Evolutionary conservation across 805 yeast species (phyloP), one percentile per base, ranked within the genome.

Genomic region (Kuraishia borneana): DNA sequence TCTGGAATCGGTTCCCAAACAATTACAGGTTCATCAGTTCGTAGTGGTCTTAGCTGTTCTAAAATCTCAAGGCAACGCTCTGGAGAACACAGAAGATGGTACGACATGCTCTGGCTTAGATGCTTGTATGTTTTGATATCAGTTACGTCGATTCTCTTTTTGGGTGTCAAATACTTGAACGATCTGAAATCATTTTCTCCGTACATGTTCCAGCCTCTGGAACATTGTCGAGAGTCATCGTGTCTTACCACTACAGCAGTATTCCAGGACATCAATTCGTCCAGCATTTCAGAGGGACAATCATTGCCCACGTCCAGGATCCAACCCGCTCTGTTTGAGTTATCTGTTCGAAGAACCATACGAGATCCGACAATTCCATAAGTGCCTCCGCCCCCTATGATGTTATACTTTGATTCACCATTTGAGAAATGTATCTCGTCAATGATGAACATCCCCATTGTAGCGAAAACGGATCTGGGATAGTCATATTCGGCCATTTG

Each of bases 1-100:
- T 76, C 82, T 1, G 96, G 96, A 6, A 82, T 70, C 0, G 96
- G 96, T 54, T 88, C 97, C 77, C 87, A 89, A 0, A 82, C 68
- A 36, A 73, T 62, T 2, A 61, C 44, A n/a, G 75, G 71, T 39
- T 37, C 26, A 5, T 38, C 48, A 14, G 46, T 32, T 13, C 42
- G 34, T 8, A 39, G 25, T 20, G 35, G 10, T 29, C 35, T 29
- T 30, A 66, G 39, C 8, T 55, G 52, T 2, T 49, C 49, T 6
- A 77, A 44, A 21, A 81, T 66, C 13, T 64, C 68, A 4, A 47
- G 42, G 37, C 77, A 75, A 27, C 95, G 52, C 4, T 58, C 66
- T 1, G 88, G 76, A 0, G 89, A 73, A 45, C 94, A 83, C 14
- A 89, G 70, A 36, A 87, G 54, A 53, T 88, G 96, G 38, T 74